phyloP scores from a whole-genome alignment of 805 yeast genomes.

The Ogataea kodamae region DNA sequence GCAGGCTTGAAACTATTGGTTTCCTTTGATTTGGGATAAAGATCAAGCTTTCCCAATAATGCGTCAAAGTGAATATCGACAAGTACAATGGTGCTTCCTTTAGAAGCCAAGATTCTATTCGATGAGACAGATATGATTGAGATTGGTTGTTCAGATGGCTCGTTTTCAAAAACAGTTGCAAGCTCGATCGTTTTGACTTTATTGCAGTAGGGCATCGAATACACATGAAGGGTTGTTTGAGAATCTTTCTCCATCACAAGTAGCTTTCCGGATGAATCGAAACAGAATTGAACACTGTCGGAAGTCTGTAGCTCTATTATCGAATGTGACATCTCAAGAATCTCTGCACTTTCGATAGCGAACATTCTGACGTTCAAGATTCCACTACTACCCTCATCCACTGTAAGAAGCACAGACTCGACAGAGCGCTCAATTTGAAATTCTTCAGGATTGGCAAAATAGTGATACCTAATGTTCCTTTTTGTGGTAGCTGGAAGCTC shows the following conservation, averaged over 20 bases:
- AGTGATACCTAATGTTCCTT: conserved; percentile 19
- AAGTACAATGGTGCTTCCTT: conserved; percentile 38
- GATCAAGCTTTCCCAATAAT: conserved; percentile 30
- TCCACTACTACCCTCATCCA: conserved; percentile 16
- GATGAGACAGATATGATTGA: conserved; percentile 41
- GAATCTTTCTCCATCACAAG: conserved; percentile 21
- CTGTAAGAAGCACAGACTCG: conserved; percentile 23
- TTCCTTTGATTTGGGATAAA: conserved; percentile 30
- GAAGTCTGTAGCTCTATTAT: conserved; percentile 21
- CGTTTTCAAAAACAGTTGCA: conserved; percentile 24
- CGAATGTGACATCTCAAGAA: conserved; percentile 30
- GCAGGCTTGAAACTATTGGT: conserved; percentile 20
- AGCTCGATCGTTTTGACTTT: conserved; percentile 29
- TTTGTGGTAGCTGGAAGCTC: conserved; percentile 12
- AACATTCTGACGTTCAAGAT: conserved; percentile 25
- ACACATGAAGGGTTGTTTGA: conserved; percentile 21
- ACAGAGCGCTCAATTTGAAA: conserved; percentile 23
- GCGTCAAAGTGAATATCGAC: conserved; percentile 45
- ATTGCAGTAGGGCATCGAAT: conserved; percentile 32
- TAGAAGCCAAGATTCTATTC: conserved; percentile 44
- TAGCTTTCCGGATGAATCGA: conserved; percentile 32
- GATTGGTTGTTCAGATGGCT: conserved; percentile 25
- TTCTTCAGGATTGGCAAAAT: conserved; percentile 27
- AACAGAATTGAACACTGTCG: conserved; percentile 19
- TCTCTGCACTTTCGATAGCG: conserved; percentile 26